phyloP scores from a whole-genome alignment of 176 grass and related monocot genomes.

The Aegilops sharonensis region DNA sequence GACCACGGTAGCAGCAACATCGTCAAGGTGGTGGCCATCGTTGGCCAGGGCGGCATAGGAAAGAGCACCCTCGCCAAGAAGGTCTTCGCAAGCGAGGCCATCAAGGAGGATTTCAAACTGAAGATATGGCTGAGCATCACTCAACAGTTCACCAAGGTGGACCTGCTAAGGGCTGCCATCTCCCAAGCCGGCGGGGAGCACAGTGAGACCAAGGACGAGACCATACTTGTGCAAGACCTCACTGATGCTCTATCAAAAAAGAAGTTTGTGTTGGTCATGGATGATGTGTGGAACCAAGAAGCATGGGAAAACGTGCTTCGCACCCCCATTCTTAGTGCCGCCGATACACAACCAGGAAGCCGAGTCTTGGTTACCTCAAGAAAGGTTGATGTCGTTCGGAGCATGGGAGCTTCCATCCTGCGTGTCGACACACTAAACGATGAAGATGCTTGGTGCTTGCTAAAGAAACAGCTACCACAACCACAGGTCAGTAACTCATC shows the following conservation, averaged over 20 bases:
- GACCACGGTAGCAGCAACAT: too few species aligned
- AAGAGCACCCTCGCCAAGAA: background rate
- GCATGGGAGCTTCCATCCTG: too few species aligned
- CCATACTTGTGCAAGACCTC: background rate
- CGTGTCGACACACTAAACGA: too few species aligned
- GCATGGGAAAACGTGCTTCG: background rate
- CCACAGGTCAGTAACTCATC: too few species aligned
- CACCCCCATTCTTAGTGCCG: background rate
- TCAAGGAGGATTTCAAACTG: too few species aligned
- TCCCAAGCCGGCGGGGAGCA: background rate
- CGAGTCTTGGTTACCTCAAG: background rate
- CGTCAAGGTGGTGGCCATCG: too few species aligned
- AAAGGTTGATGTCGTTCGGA: too few species aligned
- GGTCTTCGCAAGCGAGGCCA: background rate
- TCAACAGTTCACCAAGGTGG: background rate
- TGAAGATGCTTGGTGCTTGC: too few species aligned
- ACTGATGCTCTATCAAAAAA: background rate
- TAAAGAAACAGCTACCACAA: too few species aligned
- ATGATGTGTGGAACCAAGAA: background rate
- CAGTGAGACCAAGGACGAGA: background rate
- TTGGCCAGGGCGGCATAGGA: background rate
- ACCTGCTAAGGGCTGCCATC: background rate
- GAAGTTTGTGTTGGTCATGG: background rate
- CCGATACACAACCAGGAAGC: background rate
- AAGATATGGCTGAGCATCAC: too few species aligned